Conservation (phyloP, 1,139 yeast species). For the Saccharomycopsis hybrid region DNA sequence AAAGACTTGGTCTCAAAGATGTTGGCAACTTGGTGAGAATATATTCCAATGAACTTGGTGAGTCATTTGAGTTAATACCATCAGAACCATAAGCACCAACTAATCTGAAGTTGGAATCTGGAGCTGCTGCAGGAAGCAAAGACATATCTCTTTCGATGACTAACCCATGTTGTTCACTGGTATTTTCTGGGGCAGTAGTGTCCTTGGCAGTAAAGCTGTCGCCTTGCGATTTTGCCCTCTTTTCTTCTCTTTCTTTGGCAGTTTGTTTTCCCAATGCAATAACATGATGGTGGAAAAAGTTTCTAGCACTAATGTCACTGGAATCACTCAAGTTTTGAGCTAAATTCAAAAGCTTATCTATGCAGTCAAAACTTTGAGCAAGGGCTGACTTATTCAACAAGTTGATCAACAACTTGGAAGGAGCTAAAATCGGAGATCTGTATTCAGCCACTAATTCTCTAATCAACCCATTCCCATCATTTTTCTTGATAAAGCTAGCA, state of each 20-base stretch:
- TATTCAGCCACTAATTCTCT: slow-evolving; percentile 35
- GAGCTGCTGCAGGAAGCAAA: slow-evolving; percentile 44
- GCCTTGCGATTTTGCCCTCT: neutral
- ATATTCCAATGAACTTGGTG: slow-evolving; percentile 46
- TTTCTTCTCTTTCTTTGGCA: slow-evolving; percentile 20
- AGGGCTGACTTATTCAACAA: slow-evolving; percentile 61
- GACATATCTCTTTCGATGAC: slow-evolving; percentile 26
- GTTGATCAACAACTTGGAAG: slow-evolving; percentile 32
- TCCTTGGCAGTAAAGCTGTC: slow-evolving; percentile 3
- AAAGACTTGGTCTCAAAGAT: slow-evolving; percentile 46
- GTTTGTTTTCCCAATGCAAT: slow-evolving; percentile 60
- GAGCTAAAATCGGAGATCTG: slow-evolving; percentile 32
- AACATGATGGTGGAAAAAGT: slow-evolving; percentile 77
- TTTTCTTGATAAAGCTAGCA: slow-evolving; percentile 34
- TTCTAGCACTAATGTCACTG: slow-evolving; percentile 73
- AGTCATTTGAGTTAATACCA: slow-evolving; percentile 49
- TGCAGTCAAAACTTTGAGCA: slow-evolving; percentile 44
- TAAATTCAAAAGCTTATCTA: slow-evolving; percentile 45
- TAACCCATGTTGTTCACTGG: slow-evolving; percentile 16
- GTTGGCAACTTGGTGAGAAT: slow-evolving; percentile 48
- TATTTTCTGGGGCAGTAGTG: slow-evolving; percentile 1
- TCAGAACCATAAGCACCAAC: slow-evolving; percentile 56
- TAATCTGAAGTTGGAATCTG: slow-evolving; percentile 37
- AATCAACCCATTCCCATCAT: slow-evolving; percentile 39
- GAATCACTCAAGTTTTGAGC: slow-evolving; percentile 51